A percentile compares a stretch with the other conserved stretches of the same genome.
Evolutionary conservation across 1,139 yeast species (phyloP).

Genomic region (Taphrina pruni): DNA sequence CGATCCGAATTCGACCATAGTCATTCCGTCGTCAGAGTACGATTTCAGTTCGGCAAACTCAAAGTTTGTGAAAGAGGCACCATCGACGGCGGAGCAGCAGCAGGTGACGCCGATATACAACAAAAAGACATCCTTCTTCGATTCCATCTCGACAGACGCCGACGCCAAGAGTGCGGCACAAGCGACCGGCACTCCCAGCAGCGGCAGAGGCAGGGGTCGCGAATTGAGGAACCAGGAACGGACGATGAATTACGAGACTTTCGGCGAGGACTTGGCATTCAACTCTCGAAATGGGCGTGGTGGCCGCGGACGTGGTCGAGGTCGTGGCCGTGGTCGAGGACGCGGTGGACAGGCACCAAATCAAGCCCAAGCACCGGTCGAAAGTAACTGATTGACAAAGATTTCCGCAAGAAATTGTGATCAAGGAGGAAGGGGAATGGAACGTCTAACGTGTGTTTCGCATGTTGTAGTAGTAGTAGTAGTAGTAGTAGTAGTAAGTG

Average conservation of each 20-base stretch:
- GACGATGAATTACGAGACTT: constrained; percentile 67
- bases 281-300: constrained; percentile 53
- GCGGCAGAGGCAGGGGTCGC: constrained; percentile 51
- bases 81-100: constrained; percentile 13
- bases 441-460: neutral
- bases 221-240: constrained; percentile 71
- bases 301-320: constrained; percentile 52
- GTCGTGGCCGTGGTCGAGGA: constrained; percentile 37
- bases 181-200: constrained; percentile 44
- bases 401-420: neutral
- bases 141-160: constrained; percentile 56
- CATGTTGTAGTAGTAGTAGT: constrained; percentile 5
- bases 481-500: neutral
- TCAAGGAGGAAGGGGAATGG: neutral
- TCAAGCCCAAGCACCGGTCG: constrained; percentile 8
- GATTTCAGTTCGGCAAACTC: constrained; percentile 43
- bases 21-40: constrained; percentile 40
- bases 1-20: constrained; percentile 31
- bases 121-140: constrained; percentile 63
- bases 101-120: constrained; percentile 66
- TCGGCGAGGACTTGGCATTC: constrained; percentile 60
- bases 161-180: constrained; percentile 10
- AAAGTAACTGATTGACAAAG: neutral
- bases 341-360: constrained; percentile 25
- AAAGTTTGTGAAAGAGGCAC: constrained; percentile 41